A percentile compares a stretch with the other conserved stretches of the same genome.
Conservation (phyloP, 2,329 filamentous ascomycete genomes). For the Penicillium sp. region DNA sequence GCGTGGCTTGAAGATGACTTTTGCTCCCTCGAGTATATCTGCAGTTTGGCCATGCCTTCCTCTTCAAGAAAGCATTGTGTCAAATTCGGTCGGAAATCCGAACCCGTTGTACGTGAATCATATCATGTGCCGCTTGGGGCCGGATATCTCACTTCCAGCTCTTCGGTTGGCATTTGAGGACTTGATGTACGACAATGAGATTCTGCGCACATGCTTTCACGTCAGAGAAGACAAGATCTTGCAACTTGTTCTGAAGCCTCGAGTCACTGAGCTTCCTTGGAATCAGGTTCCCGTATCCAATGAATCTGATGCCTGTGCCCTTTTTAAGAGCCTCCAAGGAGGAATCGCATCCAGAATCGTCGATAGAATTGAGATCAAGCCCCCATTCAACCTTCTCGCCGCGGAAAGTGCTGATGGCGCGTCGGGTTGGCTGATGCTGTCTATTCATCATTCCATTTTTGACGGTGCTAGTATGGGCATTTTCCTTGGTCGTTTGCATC, state of each 20-base stretch:
- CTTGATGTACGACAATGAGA: constrained; percentile 1
- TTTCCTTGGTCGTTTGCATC: constrained; percentile 10
- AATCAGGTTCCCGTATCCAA: neutral
- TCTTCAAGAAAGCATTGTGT: constrained; percentile 7
- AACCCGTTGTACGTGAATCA: constrained; percentile 7
- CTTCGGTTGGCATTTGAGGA: constrained; percentile 2
- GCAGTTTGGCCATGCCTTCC: constrained; percentile 3
- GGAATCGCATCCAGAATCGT: neutral
- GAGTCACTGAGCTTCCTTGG: neutral
- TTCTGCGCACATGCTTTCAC: constrained; percentile 5
- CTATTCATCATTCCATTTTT: constrained; percentile 16
- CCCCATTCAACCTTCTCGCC: constrained; percentile 1
- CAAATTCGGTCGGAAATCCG: neutral
- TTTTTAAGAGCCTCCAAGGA: neutral
- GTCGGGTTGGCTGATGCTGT: constrained; percentile 12
- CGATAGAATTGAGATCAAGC: neutral
- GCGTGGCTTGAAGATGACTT: neutral
- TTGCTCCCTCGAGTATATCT: neutral
- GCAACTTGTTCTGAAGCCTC: constrained; percentile 6
- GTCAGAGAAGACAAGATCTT: neutral
- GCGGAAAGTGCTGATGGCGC: neutral
- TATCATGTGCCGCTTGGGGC: constrained; percentile 5
- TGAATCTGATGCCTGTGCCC: neutral
- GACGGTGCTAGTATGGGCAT: constrained; percentile 14
- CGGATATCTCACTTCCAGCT: neutral